A percentile compares a stretch with the other conserved stretches of the same genome.
phyloP scores from a whole-genome alignment of 768 basidiomycete species.

The Podaxis sp. region DNA sequence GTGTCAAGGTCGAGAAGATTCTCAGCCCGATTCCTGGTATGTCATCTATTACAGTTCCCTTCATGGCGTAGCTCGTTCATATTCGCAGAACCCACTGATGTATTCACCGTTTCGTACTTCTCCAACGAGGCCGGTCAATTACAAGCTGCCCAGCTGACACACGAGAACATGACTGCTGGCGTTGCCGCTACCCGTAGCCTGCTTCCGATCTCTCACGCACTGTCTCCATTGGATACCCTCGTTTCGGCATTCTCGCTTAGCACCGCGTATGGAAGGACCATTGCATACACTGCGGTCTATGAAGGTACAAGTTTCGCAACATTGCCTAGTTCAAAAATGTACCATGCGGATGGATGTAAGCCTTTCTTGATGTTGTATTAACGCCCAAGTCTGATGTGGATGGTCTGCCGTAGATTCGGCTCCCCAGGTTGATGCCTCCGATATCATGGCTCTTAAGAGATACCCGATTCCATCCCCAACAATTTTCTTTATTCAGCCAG shows the following conservation, averaged over 20 bases:
- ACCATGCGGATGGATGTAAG: slow-evolving; percentile 45
- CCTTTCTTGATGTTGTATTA: not conserved
- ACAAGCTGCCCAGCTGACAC: slow-evolving; percentile 68
- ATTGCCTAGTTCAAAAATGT: slow-evolving; percentile 53
- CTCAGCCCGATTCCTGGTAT: slow-evolving; percentile 52
- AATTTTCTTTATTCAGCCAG: slow-evolving; percentile 69
- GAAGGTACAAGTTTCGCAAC: slow-evolving; percentile 77
- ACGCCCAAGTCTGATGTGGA: not conserved
- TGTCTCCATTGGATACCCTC: slow-evolving; percentile 75
- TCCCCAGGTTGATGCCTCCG: slow-evolving; percentile 37
- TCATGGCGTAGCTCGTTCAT: slow-evolving; percentile 11
- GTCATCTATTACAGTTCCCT: slow-evolving; percentile 20
- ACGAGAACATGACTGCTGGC: slow-evolving; percentile 86
- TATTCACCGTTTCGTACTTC: slow-evolving; percentile 71
- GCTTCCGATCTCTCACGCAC: slow-evolving; percentile 67
- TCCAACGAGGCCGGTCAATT: slow-evolving; percentile 50
- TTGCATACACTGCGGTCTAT: slow-evolving; percentile 77
- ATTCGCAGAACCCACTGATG: slow-evolving; percentile 52
- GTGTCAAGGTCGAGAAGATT: slow-evolving; percentile 47
- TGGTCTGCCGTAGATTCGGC: not conserved
- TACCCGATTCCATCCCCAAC: slow-evolving; percentile 76
- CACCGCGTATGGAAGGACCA: slow-evolving; percentile 74
- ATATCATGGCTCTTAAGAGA: slow-evolving; percentile 44
- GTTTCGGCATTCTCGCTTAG: slow-evolving; percentile 73
- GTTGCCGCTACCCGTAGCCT: slow-evolving; percentile 77